Conservation (phyloP, 2,329 filamentous ascomycete genomes). For the Fusarium tanahbumbuense region DNA sequence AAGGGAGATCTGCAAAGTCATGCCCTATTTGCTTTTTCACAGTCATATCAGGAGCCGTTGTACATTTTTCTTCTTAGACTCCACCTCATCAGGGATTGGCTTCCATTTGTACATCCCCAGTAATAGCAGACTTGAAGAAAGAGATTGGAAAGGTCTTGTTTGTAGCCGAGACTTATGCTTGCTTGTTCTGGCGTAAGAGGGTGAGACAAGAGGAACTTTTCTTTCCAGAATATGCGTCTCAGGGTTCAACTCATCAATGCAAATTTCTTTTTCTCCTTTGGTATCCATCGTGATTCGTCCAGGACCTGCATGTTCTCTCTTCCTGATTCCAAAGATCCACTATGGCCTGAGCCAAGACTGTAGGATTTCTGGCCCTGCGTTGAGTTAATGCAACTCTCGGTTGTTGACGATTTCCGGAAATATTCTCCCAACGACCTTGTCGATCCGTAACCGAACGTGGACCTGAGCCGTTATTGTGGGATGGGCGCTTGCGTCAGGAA, state of each 20-base stretch:
- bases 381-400: not conserved
- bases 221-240: not conserved
- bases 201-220: not conserved
- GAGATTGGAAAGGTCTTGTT: not conserved
- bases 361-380: not conserved
- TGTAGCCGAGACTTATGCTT: not conserved
- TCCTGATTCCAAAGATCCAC: constrained; percentile 2
- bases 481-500: not conserved
- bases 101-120: not conserved
- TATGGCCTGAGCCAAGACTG: constrained; percentile 5
- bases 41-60: constrained; percentile 14
- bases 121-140: not conserved
- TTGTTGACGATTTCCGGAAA: not conserved
- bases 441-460: constrained; percentile 13
- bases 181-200: not conserved
- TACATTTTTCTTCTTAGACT: not conserved
- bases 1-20: constrained; percentile 21
- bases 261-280: not conserved
- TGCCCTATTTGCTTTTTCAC: not conserved
- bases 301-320: not conserved
- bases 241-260: not conserved
- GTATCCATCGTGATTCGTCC: not conserved
- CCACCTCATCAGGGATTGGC: constrained; percentile 21
- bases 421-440: not conserved
- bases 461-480: constrained; percentile 1